phyloP scores from a whole-genome alignment of 1,139 yeast genomes.

The Debaryomyces robertsiae region DNA sequence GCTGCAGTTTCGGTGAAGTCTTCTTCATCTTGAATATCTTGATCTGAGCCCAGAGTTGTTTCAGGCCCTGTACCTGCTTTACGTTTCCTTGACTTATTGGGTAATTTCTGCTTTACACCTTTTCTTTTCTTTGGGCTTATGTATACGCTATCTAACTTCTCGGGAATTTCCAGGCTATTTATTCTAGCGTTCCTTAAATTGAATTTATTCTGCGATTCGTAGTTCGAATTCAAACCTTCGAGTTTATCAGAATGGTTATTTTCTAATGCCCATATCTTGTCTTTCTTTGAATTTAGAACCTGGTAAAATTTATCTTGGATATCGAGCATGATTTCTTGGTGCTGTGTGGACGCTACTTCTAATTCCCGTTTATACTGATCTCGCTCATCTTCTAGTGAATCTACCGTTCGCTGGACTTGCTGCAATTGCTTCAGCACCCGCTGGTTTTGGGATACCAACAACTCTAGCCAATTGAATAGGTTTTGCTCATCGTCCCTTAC shows the following conservation, averaged over 20 bases:
- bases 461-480: constrained; percentile 33
- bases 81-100: neutral
- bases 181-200: constrained; percentile 24
- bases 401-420: constrained; percentile 11
- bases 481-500: constrained; percentile 17
- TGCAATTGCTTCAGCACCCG: constrained; percentile 13
- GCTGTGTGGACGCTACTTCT: constrained; percentile 25
- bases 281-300: constrained; percentile 40
- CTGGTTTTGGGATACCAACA: constrained; percentile 22
- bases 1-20: neutral
- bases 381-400: constrained; percentile 16
- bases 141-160: constrained; percentile 21
- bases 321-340: constrained; percentile 32
- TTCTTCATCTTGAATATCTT: neutral
- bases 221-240: constrained; percentile 27
- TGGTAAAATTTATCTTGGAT: constrained; percentile 40
- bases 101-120: neutral
- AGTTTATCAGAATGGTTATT: constrained; percentile 14
- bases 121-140: constrained; percentile 5
- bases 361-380: constrained; percentile 19
- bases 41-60: neutral
- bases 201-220: constrained; percentile 19
- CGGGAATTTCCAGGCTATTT: constrained; percentile 22
- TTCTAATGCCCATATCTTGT: constrained; percentile 31
- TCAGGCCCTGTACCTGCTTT: neutral